These are phyloP conservation scores for Didymella sp. DNA, from an alignment of 2,329 filamentous ascomycete genomes.

Conservation along the genomic window DNA sequence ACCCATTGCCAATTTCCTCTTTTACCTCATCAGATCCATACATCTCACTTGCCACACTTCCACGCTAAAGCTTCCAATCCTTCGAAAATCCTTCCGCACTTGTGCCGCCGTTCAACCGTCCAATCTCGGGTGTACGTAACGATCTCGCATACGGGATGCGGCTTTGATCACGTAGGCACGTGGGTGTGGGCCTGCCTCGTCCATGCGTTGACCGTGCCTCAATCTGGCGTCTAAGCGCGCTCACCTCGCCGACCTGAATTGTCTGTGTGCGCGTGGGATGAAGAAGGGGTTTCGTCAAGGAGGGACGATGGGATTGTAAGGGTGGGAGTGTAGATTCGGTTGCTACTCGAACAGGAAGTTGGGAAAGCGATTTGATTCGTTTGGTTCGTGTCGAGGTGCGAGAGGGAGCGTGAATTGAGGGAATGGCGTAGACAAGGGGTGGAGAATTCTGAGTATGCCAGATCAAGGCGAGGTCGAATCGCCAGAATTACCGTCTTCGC, in stretches of 20 bases:
- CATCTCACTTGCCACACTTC: neutral
- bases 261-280: neutral
- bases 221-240: neutral
- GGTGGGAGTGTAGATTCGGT: neutral
- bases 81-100: neutral
- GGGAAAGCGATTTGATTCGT: neutral
- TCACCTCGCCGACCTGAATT: neutral
- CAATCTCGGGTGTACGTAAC: neutral
- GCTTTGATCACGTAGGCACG: neutral
- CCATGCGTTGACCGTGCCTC: neutral
- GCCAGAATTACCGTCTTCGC: neutral
- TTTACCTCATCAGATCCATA: neutral
- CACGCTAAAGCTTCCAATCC: neutral
- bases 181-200: neutral
- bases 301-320: conserved; percentile 1
- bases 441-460: neutral
- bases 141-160: neutral
- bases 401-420: neutral
- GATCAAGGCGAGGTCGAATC: neutral
- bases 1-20: neutral
- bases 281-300: neutral
- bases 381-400: neutral
- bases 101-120: neutral
- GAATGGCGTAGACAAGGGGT: neutral
- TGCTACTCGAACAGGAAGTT: neutral